These are phyloP conservation scores for Neurospora sp. DNA, from an alignment of 2,329 filamentous ascomycete genomes.

Conservation along the genomic window DNA sequence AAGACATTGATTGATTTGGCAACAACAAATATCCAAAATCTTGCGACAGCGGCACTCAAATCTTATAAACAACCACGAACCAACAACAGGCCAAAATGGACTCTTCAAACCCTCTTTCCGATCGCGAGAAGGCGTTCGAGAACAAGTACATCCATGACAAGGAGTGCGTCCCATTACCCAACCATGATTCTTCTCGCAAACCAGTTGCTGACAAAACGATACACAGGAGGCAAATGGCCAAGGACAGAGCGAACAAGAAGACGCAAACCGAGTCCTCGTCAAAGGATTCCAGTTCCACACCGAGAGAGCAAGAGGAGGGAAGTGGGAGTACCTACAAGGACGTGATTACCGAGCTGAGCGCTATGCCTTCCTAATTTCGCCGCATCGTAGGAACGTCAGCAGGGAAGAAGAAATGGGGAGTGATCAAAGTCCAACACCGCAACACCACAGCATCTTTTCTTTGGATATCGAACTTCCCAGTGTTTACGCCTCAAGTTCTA, in stretches of 20 bases:
- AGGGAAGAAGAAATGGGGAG: too few species aligned
- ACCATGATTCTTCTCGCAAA: not conserved
- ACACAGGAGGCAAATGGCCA: constrained; percentile 18
- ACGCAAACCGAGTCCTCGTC: constrained; percentile 1
- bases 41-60: not conserved
- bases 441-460: too few species aligned
- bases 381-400: too few species aligned
- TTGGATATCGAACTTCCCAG: not conserved
- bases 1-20: not conserved
- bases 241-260: constrained; percentile 14
- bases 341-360: not conserved
- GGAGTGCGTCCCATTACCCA: constrained; percentile 12
- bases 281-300: constrained; percentile 2
- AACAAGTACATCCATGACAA: constrained; percentile 20
- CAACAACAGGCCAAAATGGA: constrained; percentile 18
- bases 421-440: too few species aligned
- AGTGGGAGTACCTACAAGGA: not conserved
- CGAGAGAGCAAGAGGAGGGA: not conserved
- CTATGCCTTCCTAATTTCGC: not conserved
- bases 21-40: too few species aligned
- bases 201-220: not conserved
- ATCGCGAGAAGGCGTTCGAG: constrained; percentile 21
- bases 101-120: constrained; percentile 15
- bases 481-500: too few species aligned
- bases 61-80: not conserved